Evolutionary conservation across 2,329 filamentous ascomycete species (phyloP).

Genomic region (Diatrype stigma): DNA sequence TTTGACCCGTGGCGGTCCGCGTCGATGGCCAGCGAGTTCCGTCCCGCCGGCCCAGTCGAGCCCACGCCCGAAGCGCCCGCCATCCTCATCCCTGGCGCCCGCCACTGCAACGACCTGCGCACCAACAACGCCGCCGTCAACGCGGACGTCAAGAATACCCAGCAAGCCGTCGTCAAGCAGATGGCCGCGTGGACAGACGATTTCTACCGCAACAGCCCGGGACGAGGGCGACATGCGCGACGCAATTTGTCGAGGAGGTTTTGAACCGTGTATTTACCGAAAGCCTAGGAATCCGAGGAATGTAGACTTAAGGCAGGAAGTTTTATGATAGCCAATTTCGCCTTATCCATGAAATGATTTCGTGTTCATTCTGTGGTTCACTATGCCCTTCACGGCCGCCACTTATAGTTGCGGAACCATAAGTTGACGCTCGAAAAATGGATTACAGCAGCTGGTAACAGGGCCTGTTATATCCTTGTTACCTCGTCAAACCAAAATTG

Average conservation of each 20-base stretch:
- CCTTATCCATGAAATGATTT: too few relatives aligned
- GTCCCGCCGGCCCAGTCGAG: constrained; percentile 50
- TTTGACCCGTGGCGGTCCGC: constrained; percentile 57
- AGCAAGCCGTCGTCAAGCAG: constrained; percentile 9
- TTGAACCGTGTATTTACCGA: neutral
- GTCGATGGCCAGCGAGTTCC: constrained; percentile 46
- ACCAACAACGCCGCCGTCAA: constrained; percentile 36
- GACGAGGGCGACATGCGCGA: neutral
- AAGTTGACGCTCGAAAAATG: too few relatives aligned
- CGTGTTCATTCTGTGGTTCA: neutral
- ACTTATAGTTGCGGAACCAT: too few relatives aligned
- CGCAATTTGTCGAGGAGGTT: neutral
- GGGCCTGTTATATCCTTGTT: too few relatives aligned
- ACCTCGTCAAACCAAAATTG: too few relatives aligned
- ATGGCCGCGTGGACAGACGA: constrained; percentile 13
- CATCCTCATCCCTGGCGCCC: constrained; percentile 47
- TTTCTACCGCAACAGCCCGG: constrained; percentile 7
- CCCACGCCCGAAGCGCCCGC: constrained; percentile 45
- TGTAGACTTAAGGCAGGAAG: too few relatives aligned
- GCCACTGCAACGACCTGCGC: constrained; percentile 53
- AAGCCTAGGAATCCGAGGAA: constrained; percentile 15
- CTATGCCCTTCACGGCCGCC: too few relatives aligned
- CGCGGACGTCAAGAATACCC: constrained; percentile 7
- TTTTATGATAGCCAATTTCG: too few relatives aligned
- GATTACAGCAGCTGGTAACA: too few relatives aligned